Conservation (phyloP, 1,139 yeast genomes). For the Geotrichum citri-aurantii region DNA sequence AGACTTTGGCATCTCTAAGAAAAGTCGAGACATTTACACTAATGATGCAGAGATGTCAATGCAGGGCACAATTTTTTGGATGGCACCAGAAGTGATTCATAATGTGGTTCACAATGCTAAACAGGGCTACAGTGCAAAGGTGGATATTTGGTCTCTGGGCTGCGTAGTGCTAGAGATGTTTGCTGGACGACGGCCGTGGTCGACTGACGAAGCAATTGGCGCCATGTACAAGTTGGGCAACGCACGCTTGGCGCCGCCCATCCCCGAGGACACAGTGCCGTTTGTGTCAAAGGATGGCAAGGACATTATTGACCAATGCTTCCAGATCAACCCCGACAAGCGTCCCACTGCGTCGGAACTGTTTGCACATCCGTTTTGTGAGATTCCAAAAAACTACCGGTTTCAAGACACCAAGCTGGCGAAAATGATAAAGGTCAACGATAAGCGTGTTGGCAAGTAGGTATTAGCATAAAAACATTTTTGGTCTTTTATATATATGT, state of each 20-base stretch:
- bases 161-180: slow-evolving; percentile 95
- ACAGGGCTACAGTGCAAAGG: slow-evolving; percentile 95
- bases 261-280: slow-evolving; percentile 75
- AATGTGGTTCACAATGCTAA: slow-evolving; percentile 67
- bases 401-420: slow-evolving; percentile 66
- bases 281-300: slow-evolving; percentile 59
- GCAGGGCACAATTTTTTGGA: slow-evolving; percentile 99
- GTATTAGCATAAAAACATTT: background rate
- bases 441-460: slow-evolving; percentile 34
- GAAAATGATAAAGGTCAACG: slow-evolving; percentile 46
- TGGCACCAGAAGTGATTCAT: slow-evolving; percentile 98
- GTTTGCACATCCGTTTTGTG: slow-evolving; percentile 57
- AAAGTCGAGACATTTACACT: slow-evolving; percentile 78
- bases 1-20: slow-evolving; percentile 93
- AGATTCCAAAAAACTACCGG: slow-evolving; percentile 44
- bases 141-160: slow-evolving; percentile 70
- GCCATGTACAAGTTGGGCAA: slow-evolving; percentile 59
- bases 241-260: slow-evolving; percentile 85
- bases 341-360: slow-evolving; percentile 84
- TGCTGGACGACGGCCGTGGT: slow-evolving; percentile 52
- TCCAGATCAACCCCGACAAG: slow-evolving; percentile 69
- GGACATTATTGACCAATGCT: slow-evolving; percentile 69
- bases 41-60: slow-evolving; percentile 93
- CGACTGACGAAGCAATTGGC: slow-evolving; percentile 48
- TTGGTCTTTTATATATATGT: background rate